Base-by-base conservation (phyloP, 192 early-diverging fungal species). In the Coemansia sp. region DNA sequence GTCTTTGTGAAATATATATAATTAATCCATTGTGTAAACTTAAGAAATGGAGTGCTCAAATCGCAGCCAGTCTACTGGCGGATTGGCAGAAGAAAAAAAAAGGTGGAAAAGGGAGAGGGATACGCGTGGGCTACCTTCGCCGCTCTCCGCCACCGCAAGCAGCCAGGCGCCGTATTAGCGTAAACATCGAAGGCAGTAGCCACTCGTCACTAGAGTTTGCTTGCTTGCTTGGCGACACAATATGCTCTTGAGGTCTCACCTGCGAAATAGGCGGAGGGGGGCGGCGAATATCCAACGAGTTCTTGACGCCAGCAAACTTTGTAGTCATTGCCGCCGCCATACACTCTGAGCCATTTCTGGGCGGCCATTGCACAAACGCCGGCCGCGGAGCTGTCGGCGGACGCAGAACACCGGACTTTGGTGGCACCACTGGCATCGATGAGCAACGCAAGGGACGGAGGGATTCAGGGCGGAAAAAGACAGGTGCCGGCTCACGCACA, bases 281-380 rank as follows among this genome's bases (percentile, higher is more conserved):
- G 39, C 75, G 69, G 50, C 65, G 61, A 20, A 80, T 71, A 7
- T 80, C 78, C 36, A 80, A 73, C 41, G 78, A 80, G 66, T 80
- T 75, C 46, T 80, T 80, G 58, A 80, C 78, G 10, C 44, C 46
- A 24, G 56, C 36, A 64, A 80, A 80, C 50, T 68, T 67, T 2
- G 65, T 62, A 24, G 36, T n/a, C 19, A 62, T 61, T 15, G 67
- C 13, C 11, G 56, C 36, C 7, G 44, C 38, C 31, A 61, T 31
- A 48, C 34, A 41, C 32, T 34, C 55, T 5, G 55, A 32, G 3
- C 55, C 55, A 17, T 58, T 15, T n/a, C 29, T 58, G 4, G 55
- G 55, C 6, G 55, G 55, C 55, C 55, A 58, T 6, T 32, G 55
- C 55, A 58, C 31, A 34, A 58, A 58, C 29, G 55, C 55, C 31